These are phyloP conservation scores for Rhizopogon rudus DNA, from an alignment of 768 basidiomycete genomes.

Conservation along the genomic window DNA sequence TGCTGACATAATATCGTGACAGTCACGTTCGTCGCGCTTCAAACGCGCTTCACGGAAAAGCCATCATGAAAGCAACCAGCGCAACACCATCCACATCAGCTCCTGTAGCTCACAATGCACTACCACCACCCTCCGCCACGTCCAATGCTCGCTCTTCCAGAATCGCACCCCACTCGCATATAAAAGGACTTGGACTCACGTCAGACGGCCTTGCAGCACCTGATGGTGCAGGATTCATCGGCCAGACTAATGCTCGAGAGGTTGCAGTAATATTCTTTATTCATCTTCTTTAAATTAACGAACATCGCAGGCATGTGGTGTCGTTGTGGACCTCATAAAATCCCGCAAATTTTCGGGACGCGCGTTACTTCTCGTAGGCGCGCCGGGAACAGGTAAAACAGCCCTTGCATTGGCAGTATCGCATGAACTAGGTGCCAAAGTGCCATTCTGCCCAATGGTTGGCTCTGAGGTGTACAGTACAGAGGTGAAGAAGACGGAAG, in stretches of 20 bases:
- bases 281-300: neutral
- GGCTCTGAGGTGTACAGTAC: constrained; percentile 95
- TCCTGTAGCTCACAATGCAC: constrained; percentile 67
- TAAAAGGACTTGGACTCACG: constrained; percentile 90
- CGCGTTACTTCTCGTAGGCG: constrained; percentile 87
- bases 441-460: constrained; percentile 99
- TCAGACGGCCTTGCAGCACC: constrained; percentile 73
- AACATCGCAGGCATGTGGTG: constrained; percentile 72
- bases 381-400: constrained; percentile 97
- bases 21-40: neutral
- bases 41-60: neutral
- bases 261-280: constrained; percentile 32
- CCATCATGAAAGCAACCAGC: constrained; percentile 33
- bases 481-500: constrained; percentile 99
- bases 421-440: constrained; percentile 90
- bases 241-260: constrained; percentile 88
- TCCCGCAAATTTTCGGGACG: constrained; percentile 92
- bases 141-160: constrained; percentile 67
- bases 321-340: constrained; percentile 85
- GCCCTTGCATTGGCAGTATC: constrained; percentile 94
- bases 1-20: constrained; percentile 7
- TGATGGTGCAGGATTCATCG: constrained; percentile 84
- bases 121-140: constrained; percentile 60
- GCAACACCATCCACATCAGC: constrained; percentile 44
- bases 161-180: constrained; percentile 92